These are phyloP conservation scores for Apium graveolens DNA, from an alignment of 129 eudicot species.

Conservation along the genomic window DNA sequence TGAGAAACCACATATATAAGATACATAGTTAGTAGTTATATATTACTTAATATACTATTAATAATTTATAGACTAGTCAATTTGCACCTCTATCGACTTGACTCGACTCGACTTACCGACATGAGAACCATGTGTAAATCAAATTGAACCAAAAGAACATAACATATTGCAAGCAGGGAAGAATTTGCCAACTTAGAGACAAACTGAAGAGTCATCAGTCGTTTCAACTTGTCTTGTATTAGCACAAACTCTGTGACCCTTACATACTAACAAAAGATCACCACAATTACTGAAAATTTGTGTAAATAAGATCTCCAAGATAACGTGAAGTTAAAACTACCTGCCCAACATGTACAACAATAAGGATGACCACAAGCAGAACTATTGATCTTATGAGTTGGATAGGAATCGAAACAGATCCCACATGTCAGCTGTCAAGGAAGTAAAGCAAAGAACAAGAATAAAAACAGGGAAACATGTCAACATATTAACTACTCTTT, in stretches of 20 bases:
- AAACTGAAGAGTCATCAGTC: background rate
- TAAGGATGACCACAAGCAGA: slow-evolving; percentile 85
- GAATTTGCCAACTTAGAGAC: background rate
- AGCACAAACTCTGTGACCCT: background rate
- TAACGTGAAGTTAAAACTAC: slow-evolving; percentile 19
- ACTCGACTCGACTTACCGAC: too few relatives aligned
- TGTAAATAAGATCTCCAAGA: background rate
- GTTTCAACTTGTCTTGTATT: background rate
- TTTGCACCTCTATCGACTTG: too few relatives aligned
- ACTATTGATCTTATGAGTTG: slow-evolving; percentile 30
- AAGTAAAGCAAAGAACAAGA: background rate
- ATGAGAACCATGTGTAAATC: too few relatives aligned
- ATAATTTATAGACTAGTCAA: too few relatives aligned
- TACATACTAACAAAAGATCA: background rate
- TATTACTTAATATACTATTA: too few relatives aligned
- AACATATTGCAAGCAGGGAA: background rate
- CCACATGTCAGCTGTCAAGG: slow-evolving; percentile 68
- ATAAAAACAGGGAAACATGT: background rate
- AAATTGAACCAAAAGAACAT: background rate
- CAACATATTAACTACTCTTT: background rate
- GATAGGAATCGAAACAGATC: slow-evolving; percentile 70
- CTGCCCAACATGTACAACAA: slow-evolving; percentile 83
- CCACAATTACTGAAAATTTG: background rate
- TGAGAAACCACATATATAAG: too few relatives aligned
- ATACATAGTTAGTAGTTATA: too few relatives aligned